Evolutionary conservation across 306 rosid genomes (phyloP).

Genomic region (Vigna radiata): DNA sequence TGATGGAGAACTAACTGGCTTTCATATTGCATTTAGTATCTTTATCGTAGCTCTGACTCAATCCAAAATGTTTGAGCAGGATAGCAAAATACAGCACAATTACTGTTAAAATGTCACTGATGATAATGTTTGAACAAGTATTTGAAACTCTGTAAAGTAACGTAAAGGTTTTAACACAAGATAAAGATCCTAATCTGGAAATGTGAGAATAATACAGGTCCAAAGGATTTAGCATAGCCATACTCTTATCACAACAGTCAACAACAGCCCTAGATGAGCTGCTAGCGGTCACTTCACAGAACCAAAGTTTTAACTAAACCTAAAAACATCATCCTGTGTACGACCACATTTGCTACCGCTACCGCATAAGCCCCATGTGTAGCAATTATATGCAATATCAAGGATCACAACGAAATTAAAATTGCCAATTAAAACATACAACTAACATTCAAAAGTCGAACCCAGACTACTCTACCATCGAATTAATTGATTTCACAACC

Average conservation of each 20-base stretch:
- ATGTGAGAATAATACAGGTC: background rate
- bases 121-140: too few species aligned
- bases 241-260: background rate
- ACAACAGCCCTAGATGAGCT: background rate
- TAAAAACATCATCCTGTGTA: background rate
- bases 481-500: background rate
- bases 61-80: too few species aligned
- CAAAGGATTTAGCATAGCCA: background rate
- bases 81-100: too few species aligned
- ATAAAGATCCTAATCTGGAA: background rate
- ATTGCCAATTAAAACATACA: background rate
- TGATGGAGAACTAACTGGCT: too few species aligned
- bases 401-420: background rate
- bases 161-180: background rate
- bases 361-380: background rate
- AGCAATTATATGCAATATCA: background rate
- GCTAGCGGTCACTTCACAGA: background rate
- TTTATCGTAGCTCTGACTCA: background rate
- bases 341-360: background rate
- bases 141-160: too few species aligned
- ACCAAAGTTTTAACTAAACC: background rate
- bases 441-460: background rate
- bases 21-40: background rate
- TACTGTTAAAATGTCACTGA: too few species aligned
- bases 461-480: background rate